Conservation (phyloP, 1,139 yeast species). For the Suhomyces anneliseae region DNA sequence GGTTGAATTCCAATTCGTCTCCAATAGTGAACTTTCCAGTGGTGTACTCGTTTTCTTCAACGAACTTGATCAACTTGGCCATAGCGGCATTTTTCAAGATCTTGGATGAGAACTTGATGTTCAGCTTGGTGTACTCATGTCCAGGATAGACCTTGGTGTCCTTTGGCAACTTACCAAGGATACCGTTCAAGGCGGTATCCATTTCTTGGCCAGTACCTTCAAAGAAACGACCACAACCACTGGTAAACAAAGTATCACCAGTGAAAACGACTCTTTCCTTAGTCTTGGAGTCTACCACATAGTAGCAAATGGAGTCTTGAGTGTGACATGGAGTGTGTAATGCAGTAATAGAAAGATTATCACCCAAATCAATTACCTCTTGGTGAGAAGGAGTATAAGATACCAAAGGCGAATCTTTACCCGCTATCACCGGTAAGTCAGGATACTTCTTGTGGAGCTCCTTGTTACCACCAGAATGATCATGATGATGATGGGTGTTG, state of each 20-base stretch:
- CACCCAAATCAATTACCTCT: conserved; percentile 65
- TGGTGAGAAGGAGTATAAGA: conserved; percentile 64
- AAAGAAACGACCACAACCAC: conserved; percentile 96
- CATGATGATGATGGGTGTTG: conserved; percentile 94
- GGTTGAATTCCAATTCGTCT: conserved; percentile 82
- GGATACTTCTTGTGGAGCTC: conserved; percentile 45
- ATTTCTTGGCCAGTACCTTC: conserved; percentile 86
- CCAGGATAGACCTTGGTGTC: conserved; percentile 85
- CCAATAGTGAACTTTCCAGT: conserved; percentile 83
- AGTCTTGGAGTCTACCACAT: conserved; percentile 59
- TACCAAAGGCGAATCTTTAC: conserved; percentile 74
- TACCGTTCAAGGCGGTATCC: conserved; percentile 64
- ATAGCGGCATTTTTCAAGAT: conserved; percentile 61
- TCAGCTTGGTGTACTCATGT: conserved; percentile 88
- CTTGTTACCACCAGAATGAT: conserved; percentile 88
- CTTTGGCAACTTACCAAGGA: conserved; percentile 61
- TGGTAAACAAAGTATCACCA: conserved; percentile 91
- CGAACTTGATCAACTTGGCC: conserved; percentile 50
- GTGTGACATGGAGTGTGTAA: conserved; percentile 98
- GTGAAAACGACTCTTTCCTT: conserved; percentile 79
- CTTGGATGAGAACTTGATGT: conserved; percentile 71
- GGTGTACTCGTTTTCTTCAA: conserved; percentile 60
- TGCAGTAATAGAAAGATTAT: conserved; percentile 66
- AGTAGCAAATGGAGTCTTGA: conserved; percentile 91
- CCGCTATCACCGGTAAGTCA: conserved; percentile 76